Evolutionary conservation across 768 basidiomycete genomes (phyloP).

Genomic region (Boletus insuetus): DNA sequence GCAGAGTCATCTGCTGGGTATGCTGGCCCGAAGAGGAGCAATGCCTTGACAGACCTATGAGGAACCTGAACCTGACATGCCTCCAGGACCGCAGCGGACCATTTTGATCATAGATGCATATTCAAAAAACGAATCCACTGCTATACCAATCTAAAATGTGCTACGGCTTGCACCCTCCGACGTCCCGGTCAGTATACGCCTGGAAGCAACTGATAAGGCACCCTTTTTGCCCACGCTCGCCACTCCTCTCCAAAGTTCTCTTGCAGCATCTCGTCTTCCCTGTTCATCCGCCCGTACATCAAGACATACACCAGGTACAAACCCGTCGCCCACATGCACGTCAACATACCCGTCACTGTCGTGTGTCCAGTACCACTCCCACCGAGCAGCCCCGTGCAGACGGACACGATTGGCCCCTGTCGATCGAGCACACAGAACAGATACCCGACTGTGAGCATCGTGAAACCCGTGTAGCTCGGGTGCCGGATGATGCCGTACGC

Average conservation of each 20-base stretch:
- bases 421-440: conserved; percentile 6
- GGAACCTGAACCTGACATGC: no score
- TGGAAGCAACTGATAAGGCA: conserved; percentile 23
- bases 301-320: neutral
- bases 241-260: conserved; percentile 25
- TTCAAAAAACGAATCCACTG: no score
- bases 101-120: no score
- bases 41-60: no score
- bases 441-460: neutral
- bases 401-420: neutral
- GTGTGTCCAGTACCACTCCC: neutral
- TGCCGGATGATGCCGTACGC: conserved; percentile 29
- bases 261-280: conserved; percentile 27
- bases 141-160: no score
- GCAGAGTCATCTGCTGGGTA: no score
- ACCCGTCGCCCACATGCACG: neutral
- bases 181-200: conserved; percentile 4
- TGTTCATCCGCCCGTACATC: conserved; percentile 15
- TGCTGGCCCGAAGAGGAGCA: no score
- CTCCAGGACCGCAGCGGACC: no score
- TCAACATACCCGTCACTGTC: neutral
- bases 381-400: neutral
- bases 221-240: conserved; percentile 20
- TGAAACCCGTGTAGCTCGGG: conserved; percentile 25
- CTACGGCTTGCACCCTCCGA: no score